Conservation (phyloP, 2,329 filamentous ascomycete genomes). For the Calonectria honghensis region DNA sequence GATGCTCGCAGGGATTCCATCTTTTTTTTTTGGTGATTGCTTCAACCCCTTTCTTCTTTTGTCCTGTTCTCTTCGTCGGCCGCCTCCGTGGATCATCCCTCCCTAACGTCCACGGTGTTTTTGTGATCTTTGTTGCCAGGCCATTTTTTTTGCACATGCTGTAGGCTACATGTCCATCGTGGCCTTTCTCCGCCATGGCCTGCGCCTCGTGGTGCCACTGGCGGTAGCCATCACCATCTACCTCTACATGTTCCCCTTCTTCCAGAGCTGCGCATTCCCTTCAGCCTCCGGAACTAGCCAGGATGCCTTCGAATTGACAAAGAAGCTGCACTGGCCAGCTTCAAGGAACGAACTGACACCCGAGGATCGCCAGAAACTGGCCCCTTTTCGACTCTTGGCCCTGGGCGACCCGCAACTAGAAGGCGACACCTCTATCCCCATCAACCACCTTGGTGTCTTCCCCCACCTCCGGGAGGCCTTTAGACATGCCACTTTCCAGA, state of each 20-base stretch:
- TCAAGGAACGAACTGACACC: conserved; percentile 48
- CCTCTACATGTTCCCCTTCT: conserved; percentile 90
- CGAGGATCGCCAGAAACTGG: conserved; percentile 61
- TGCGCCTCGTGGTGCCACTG: conserved; percentile 75
- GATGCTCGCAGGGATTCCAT: conserved; percentile 12
- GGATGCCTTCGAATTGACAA: conserved; percentile 61
- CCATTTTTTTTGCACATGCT: conserved; percentile 58
- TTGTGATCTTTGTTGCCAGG: conserved; percentile 23
- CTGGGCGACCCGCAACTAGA: conserved; percentile 96
- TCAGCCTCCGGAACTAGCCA: conserved; percentile 62
- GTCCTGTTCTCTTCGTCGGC: conserved; percentile 36
- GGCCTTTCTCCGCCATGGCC: conserved; percentile 73
- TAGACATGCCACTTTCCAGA: conserved; percentile 69
- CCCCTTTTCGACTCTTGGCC: conserved; percentile 90
- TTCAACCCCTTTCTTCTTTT: conserved; percentile 39
- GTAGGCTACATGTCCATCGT: conserved; percentile 71
- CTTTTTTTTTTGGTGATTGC: conserved; percentile 38
- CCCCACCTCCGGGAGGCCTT: conserved; percentile 71
- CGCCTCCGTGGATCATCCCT: conserved; percentile 33
- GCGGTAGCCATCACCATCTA: conserved; percentile 83
- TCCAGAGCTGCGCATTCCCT: conserved; percentile 88
- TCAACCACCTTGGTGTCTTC: conserved; percentile 70
- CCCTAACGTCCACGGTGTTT: conserved; percentile 27
- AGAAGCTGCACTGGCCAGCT: conserved; percentile 65
- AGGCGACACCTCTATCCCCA: conserved; percentile 89